These are phyloP conservation scores for Purpureocillium lavendulum DNA, from an alignment of 2,329 filamentous ascomycete genomes.

Conservation along the genomic window DNA sequence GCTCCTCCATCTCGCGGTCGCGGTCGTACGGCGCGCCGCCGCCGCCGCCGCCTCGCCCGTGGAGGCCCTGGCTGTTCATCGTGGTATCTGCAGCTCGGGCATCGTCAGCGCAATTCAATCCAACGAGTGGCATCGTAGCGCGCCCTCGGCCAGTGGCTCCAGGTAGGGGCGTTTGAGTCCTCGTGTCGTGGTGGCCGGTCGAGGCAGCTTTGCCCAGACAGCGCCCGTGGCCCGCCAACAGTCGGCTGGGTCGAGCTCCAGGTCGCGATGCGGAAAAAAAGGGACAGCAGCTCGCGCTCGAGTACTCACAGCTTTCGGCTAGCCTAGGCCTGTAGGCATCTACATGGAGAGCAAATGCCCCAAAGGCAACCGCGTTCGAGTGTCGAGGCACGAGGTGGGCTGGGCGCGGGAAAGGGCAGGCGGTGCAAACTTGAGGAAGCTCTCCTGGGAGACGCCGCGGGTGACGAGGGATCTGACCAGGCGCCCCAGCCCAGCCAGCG, in stretches of 20 bases:
- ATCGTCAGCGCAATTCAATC: constrained; percentile 1
- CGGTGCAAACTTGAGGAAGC: constrained; percentile 26
- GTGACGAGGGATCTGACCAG: constrained; percentile 22
- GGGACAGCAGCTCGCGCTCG: constrained; percentile 7
- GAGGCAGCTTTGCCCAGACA: no score
- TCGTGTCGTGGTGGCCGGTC: no score
- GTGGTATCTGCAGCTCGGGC: background rate
- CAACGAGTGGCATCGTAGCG: background rate
- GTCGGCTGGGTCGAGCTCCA: background rate
- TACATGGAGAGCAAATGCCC: constrained; percentile 24
- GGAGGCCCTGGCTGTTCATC: constrained; percentile 40
- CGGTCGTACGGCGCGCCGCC: constrained; percentile 35
- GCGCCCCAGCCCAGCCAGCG: constrained; percentile 7
- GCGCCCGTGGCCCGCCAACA: no score
- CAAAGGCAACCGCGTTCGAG: constrained; percentile 1
- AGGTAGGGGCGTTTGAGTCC: background rate
- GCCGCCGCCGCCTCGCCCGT: constrained; percentile 27
- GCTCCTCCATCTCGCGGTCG: constrained; percentile 40
- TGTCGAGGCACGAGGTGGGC: background rate
- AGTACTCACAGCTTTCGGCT: constrained; percentile 25
- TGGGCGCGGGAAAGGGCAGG: constrained; percentile 4
- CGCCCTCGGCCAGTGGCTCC: background rate
- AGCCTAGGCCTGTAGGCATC: constrained; percentile 20
- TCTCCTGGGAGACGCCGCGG: constrained; percentile 19
- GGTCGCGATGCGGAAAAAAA: constrained; percentile 11